These are phyloP conservation scores for Hirschfeldia incana DNA, from an alignment of 345 rosid genomes.

Conservation along the genomic window DNA sequence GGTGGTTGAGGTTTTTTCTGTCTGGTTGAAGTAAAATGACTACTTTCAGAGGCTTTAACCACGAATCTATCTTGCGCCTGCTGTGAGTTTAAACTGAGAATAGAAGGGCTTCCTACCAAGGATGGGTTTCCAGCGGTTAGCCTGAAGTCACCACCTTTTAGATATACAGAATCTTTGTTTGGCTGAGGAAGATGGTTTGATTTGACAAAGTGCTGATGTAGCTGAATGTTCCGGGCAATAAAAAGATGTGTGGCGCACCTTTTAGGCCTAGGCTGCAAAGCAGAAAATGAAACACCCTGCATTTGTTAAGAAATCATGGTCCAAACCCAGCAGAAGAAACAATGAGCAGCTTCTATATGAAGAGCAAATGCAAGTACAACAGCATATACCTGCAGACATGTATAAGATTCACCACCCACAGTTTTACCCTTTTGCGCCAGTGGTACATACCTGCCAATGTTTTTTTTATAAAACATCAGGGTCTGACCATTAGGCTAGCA, in stretches of 20 bases:
- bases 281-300: constrained; percentile 40
- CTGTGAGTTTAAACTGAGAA: constrained; percentile 38
- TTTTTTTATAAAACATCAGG: background rate
- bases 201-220: constrained; percentile 51
- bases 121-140: constrained; percentile 40
- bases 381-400: constrained; percentile 43
- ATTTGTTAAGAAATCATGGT: constrained; percentile 24
- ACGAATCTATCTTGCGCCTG: constrained; percentile 38
- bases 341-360: background rate
- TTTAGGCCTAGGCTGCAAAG: constrained; percentile 51
- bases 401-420: constrained; percentile 41
- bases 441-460: constrained; percentile 43
- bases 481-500: constrained; percentile 13
- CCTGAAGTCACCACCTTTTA: constrained; percentile 34
- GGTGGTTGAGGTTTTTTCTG: constrained; percentile 46
- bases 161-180: constrained; percentile 36
- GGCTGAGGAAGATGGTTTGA: constrained; percentile 47
- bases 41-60: constrained; percentile 38
- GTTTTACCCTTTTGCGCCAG: constrained; percentile 39
- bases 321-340: constrained; percentile 1
- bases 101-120: constrained; percentile 39
- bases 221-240: constrained; percentile 57
- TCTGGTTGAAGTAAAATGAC: constrained; percentile 19
- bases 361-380: background rate
- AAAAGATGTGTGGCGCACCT: constrained; percentile 56